A percentile compares a stretch with the other conserved stretches of the same genome.
Conservation (phyloP, 148 eudicot species). For the Rhododendron mucronatum region DNA sequence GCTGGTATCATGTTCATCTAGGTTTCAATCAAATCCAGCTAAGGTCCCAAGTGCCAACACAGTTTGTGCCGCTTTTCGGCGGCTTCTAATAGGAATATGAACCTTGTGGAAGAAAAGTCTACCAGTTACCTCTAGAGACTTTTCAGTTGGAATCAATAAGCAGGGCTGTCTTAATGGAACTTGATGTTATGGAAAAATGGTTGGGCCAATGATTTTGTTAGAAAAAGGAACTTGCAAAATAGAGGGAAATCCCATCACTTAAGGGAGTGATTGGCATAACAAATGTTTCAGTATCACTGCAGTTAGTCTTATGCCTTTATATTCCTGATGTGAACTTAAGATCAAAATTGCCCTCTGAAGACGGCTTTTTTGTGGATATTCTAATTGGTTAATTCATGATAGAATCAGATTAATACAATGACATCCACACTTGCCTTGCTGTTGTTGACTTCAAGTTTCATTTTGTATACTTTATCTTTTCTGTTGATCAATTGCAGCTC, state of each 20-base stretch:
- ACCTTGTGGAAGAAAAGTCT: neutral
- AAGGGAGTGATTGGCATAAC: neutral
- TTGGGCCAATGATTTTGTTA: neutral
- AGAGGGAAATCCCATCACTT: neutral
- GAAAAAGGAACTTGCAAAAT: neutral
- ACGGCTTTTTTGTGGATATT: neutral
- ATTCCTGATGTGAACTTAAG: neutral
- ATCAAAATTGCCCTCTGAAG: neutral
- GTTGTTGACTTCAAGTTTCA: neutral
- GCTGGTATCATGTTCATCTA: neutral
- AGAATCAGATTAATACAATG: neutral
- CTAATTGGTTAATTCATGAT: neutral
- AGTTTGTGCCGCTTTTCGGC: neutral
- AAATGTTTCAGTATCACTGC: neutral
- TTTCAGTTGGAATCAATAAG: neutral
- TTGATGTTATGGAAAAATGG: neutral
- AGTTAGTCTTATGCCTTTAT: neutral
- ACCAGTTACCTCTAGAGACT: neutral
- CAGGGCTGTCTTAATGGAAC: conserved; percentile 8
- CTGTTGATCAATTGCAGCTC: conserved; percentile 43
- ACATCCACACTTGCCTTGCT: neutral
- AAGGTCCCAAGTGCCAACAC: neutral
- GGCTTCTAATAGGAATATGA: neutral
- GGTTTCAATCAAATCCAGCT: neutral
- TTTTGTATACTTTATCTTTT: neutral